These are phyloP conservation scores for Aphanomyces stellatus DNA, from an alignment of 352 stramenopile genomes.

Conservation along the genomic window DNA sequence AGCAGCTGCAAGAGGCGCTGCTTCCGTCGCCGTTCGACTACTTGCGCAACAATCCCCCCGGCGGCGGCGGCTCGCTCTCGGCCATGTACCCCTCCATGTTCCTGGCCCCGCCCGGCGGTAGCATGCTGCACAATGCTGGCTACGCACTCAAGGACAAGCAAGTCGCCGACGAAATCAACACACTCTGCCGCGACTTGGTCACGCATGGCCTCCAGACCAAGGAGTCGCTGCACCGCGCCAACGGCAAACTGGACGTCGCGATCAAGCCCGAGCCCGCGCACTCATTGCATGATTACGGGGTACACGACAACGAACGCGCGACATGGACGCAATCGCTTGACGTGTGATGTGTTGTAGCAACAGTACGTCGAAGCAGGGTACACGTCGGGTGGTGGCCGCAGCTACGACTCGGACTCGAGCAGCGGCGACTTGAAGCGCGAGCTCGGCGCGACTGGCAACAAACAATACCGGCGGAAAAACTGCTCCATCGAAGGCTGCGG, in stretches of 20 bases:
- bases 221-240: background rate
- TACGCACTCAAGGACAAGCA: slow-evolving; percentile 3
- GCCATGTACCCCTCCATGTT: background rate
- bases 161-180: slow-evolving; percentile 20
- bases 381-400: slow-evolving; percentile 14
- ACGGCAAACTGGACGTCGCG: background rate
- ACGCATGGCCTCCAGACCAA: slow-evolving; percentile 19
- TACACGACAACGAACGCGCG: background rate
- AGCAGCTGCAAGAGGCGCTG: slow-evolving; percentile 63
- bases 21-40: slow-evolving; percentile 43
- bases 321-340: too few species aligned
- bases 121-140: too few species aligned
- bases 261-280: slow-evolving; percentile 1
- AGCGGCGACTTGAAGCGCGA: slow-evolving; percentile 20
- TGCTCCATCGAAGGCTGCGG: slow-evolving; percentile 66
- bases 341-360: too few species aligned
- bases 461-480: slow-evolving; percentile 72
- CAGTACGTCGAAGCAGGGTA: slow-evolving; percentile 15
- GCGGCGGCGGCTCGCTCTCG: background rate
- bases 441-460: slow-evolving; percentile 26
- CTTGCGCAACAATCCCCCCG: slow-evolving; percentile 1
- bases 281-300: background rate
- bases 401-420: slow-evolving; percentile 23
- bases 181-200: slow-evolving; percentile 17
- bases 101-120: too few species aligned